Evolutionary conservation across 2,329 filamentous ascomycete species (phyloP), one percentile per base, ranked within the genome.

Genomic region (Beauveria sp.): DNA sequence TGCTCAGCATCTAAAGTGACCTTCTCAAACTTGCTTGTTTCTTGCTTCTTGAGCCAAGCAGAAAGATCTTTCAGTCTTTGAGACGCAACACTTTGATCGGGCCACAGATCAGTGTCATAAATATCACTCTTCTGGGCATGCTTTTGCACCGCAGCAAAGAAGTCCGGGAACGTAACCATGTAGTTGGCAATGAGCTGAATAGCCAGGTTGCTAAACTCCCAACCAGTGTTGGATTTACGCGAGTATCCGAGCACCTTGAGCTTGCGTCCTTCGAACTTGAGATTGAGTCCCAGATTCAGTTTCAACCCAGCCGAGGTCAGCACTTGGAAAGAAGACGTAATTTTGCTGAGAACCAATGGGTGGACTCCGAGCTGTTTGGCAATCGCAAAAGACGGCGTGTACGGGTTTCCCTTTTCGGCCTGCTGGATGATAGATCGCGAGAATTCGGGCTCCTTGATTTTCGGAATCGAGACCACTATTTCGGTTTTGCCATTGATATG

Each of bases 1-100:
- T 99, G 96, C 72, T 97, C 91, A 1, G 95, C 95, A 69, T 99
- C 95, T 16, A 99, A 83, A 24, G 95, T 93, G n/a, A 99, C 95
- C 66, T 88, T 88, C 74, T 98, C 93, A 67, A 99, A 96, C 66
- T 88, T 90, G 81, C 91, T 96, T 1, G 90, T 90, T 73, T 97
- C 90, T 52, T 96, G 85, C 47, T 86, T 86, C 78, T 98, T 99
- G 56, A 99, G 81, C 93, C 93, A 99, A 40, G 87, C 85, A 28
- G 86, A 89, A 64, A 99, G 96, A 72, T 98, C 95, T 77, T 96
- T 96, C 71, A 99, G 88, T 71, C 91, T 91, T 53, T 83, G 75
- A 56, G 87, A 86, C 3, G 93, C 93, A 52, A 86, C 79, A 8
- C 86, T 84, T 22, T 85, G 81, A 62, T 86, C 81, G 1, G 87